Evolutionary conservation across 495 filamentous ascomycete species (phyloP), one percentile per base, ranked within the genome.

Genomic region (Chaetomium cochliodes): DNA sequence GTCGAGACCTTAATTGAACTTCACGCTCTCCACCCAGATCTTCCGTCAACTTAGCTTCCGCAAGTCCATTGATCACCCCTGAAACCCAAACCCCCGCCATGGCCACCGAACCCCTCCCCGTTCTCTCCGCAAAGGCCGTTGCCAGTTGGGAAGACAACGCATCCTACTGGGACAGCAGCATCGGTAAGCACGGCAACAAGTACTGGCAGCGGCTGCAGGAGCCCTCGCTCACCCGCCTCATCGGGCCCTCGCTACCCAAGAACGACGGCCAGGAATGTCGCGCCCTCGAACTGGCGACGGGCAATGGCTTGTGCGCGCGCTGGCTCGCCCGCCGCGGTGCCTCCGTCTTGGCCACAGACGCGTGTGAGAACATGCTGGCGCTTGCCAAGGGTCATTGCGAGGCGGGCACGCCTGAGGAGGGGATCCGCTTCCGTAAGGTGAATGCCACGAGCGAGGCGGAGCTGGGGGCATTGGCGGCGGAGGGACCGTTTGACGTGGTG

Each of bases 281-380:
- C 8, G 72, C 76, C 3, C 72, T 80, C 18, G 77, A 81, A 11
- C 64, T 81, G 20, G 73, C 78, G 0, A 80, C 75, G 5, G 79
- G 79, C 20, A 81, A 81, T 51, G 78, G 79, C 15, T 67, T 78
- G 11, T 72, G 74, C 44, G 75, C 78, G 15, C 70, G 79, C 16
- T 77, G 72, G 71, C 52, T 81, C 13, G 67, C 64, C 6, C 62
- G 56, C 5, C 49, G 69, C 18, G 78, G 76, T 7, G 70, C 71
- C 0, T 54, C 37, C 4, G 76, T 80, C 16, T 20, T 74, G n/a
- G 79, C 76, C 2, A 79, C 78, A 5, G 79, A 80, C 54, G 73
- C 71, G 41, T 72, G 67, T 44, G 39, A 46, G 26, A 64, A 65
- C 5, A 79, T 81, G 78, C 23, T 77, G 1, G 51, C 66, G 1